Percentiles rank a stretch among this genome's conserved stretches.
These are phyloP conservation scores for Fusarium albosuccineum DNA, from an alignment of 2,329 filamentous ascomycete species.

Conservation along the genomic window DNA sequence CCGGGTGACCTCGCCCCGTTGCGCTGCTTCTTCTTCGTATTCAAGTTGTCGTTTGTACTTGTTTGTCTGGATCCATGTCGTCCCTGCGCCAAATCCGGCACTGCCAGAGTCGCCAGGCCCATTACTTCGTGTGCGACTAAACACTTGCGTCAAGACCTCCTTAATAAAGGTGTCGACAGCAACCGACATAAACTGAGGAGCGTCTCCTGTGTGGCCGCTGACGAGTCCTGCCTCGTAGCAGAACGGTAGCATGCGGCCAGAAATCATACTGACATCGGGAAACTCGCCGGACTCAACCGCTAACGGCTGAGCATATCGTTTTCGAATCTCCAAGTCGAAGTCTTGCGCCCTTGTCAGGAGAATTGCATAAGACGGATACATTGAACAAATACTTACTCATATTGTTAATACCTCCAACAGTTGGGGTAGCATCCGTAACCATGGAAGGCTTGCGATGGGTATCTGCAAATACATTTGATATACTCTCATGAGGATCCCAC, in stretches of 20 bases:
- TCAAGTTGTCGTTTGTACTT: conserved; percentile 81
- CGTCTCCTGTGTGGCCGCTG: conserved; percentile 70
- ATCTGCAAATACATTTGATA: conserved; percentile 66
- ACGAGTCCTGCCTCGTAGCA: conserved; percentile 75
- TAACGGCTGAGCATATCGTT: conserved; percentile 73
- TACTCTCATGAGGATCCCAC: conserved; percentile 68
- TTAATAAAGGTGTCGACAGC: conserved; percentile 77
- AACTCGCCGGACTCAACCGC: conserved; percentile 78
- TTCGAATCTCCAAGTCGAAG: conserved; percentile 75
- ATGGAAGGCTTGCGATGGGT: conserved; percentile 60
- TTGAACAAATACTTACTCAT: conserved; percentile 72
- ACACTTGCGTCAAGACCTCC: conserved; percentile 72
- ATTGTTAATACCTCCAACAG: conserved; percentile 81
- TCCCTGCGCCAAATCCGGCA: conserved; percentile 73
- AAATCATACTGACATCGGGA: conserved; percentile 73
- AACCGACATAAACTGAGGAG: conserved; percentile 73
- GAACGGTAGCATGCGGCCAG: conserved; percentile 75
- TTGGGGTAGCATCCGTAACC: conserved; percentile 73
- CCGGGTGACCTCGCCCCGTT: conserved; percentile 79
- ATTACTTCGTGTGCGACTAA: conserved; percentile 74
- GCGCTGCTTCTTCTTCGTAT: conserved; percentile 79
- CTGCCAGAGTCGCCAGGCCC: conserved; percentile 72
- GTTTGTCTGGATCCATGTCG: conserved; percentile 81
- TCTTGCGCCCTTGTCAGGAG: conserved; percentile 58
- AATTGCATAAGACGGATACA: not conserved